phyloP scores from a whole-genome alignment of 2,329 filamentous ascomycete species.

The Alternaria postmessia region DNA sequence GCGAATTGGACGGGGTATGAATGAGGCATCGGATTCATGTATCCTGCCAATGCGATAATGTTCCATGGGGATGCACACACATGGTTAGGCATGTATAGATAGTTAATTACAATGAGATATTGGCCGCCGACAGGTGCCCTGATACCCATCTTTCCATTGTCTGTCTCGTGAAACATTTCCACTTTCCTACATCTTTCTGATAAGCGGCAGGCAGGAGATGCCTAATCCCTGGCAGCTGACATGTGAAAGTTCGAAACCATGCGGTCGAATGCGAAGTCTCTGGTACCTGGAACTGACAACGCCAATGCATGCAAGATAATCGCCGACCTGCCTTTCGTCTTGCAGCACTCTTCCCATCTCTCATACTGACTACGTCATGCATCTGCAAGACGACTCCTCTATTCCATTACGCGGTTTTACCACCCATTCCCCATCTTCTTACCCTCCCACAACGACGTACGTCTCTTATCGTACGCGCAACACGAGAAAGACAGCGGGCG shows the following conservation, averaged over 20 bases:
- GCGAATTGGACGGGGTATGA: constrained; percentile 1
- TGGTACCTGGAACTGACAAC: not conserved
- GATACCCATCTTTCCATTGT: not conserved
- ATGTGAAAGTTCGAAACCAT: not conserved
- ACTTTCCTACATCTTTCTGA: not conserved
- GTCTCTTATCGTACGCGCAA: constrained; percentile 1
- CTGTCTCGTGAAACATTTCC: not conserved
- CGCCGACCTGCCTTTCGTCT: not conserved
- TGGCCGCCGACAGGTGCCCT: not conserved
- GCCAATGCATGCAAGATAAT: constrained; percentile 1
- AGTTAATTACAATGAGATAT: constrained; percentile 3
- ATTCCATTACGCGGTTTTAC: not conserved
- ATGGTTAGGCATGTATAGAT: constrained; percentile 6
- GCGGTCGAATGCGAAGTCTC: not conserved
- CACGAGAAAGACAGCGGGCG: constrained; percentile 6
- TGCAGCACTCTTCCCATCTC: not conserved
- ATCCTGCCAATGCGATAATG: constrained; percentile 12
- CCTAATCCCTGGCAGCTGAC: not conserved
- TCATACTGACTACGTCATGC: not conserved
- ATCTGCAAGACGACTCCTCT: not conserved
- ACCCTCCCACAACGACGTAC: not conserved
- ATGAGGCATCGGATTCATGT: not conserved
- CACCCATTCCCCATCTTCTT: not conserved
- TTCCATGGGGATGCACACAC: constrained; percentile 3
- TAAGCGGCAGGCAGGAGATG: not conserved